Percentiles rank a stretch among this genome's conserved stretches.
Conservation (phyloP, 306 rosid genomes). For the Mimosa pudica region DNA sequence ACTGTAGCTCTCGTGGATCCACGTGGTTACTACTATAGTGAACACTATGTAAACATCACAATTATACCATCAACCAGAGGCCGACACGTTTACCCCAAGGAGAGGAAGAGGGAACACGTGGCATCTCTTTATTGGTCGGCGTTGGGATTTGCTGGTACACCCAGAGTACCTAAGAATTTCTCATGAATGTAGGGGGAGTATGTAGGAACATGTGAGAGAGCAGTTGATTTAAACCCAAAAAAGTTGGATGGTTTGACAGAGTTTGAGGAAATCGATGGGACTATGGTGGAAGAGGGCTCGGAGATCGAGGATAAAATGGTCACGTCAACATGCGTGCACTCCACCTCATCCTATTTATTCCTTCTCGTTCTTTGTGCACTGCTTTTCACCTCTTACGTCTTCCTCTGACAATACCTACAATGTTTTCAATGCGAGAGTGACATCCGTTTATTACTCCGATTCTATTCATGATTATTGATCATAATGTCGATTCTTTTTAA, state of each 20-base stretch:
- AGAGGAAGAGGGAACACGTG: not conserved
- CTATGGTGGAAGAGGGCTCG: not conserved
- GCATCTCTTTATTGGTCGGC: not conserved
- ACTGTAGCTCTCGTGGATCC: not conserved
- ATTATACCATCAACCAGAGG: not conserved
- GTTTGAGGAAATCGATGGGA: not conserved
- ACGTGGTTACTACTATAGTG: not conserved
- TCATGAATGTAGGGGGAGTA: too few species aligned
- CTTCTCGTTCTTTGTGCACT: not conserved
- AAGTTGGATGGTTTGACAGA: not conserved
- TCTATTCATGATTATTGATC: too few species aligned
- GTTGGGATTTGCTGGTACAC: too few species aligned
- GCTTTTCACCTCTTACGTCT: too few species aligned
- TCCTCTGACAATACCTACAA: too few species aligned
- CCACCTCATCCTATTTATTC: constrained; percentile 3
- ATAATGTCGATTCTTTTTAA: too few species aligned
- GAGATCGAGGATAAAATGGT: not conserved
- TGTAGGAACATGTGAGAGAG: not conserved
- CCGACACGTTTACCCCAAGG: not conserved
- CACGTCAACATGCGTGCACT: constrained; percentile 15
- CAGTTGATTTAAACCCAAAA: not conserved
- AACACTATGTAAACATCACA: not conserved
- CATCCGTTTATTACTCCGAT: too few species aligned
- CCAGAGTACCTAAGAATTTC: too few species aligned
- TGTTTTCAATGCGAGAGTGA: too few species aligned